phyloP scores from a whole-genome alignment of 306 rosid genomes.

The Citrullus amarus region DNA sequence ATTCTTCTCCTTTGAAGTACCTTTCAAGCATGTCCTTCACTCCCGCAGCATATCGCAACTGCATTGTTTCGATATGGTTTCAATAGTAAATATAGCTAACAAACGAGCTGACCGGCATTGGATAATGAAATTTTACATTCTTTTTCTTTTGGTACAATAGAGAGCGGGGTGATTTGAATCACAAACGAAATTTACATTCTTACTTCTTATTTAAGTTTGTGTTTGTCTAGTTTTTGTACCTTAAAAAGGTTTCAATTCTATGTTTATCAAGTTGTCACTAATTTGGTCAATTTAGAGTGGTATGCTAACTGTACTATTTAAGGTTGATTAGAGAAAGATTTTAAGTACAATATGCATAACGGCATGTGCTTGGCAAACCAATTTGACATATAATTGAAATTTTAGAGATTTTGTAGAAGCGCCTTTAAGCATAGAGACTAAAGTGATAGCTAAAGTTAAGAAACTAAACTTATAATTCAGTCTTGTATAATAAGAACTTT shows the following conservation, averaged over 20 bases:
- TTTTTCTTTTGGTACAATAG: too few relatives aligned
- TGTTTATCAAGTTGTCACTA: background rate
- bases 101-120: background rate
- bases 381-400: background rate
- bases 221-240: background rate
- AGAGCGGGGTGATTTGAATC: too few relatives aligned
- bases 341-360: background rate
- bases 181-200: too few relatives aligned
- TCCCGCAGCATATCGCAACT: constrained; percentile 90
- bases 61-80: constrained; percentile 10
- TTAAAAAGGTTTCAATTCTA: too few relatives aligned
- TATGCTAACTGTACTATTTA: background rate
- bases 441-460: background rate
- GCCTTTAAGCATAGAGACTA: background rate
- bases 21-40: constrained; percentile 83
- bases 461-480: background rate
- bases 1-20: constrained; percentile 86
- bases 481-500: background rate
- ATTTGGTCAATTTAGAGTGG: background rate
- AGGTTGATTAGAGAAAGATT: background rate
- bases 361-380: background rate
- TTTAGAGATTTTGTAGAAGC: background rate
- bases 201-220: too few relatives aligned
- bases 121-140: too few relatives aligned
- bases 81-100: background rate